These are phyloP conservation scores for Fusarium scirpi DNA, from an alignment of 2,329 filamentous ascomycete species.

Conservation along the genomic window DNA sequence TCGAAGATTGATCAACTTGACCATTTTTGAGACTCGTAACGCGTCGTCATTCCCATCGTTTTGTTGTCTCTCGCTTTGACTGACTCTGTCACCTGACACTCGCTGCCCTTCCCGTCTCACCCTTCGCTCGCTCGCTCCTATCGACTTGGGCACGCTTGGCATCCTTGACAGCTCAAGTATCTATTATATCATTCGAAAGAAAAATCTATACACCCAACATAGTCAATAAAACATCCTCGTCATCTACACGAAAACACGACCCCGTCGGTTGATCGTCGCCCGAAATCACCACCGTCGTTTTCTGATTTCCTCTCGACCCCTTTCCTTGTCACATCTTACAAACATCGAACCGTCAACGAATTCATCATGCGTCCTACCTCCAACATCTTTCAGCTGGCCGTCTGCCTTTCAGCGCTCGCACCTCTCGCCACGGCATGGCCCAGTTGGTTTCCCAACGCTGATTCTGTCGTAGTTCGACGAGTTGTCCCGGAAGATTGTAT, in stretches of 20 bases:
- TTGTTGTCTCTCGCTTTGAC: constrained; percentile 34
- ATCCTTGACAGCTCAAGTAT: constrained; percentile 7
- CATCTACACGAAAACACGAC: neutral
- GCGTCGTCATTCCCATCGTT: constrained; percentile 11
- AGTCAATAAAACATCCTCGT: constrained; percentile 4
- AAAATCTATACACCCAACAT: constrained; percentile 7
- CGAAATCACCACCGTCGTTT: neutral
- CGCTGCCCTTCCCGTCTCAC: constrained; percentile 17
- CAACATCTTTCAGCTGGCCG: constrained; percentile 60
- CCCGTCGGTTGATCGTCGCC: neutral
- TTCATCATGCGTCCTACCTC: constrained; percentile 63
- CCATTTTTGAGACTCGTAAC: constrained; percentile 16
- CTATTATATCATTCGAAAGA: neutral
- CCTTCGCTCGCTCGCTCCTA: constrained; percentile 20
- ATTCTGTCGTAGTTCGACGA: constrained; percentile 60
- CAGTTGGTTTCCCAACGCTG: constrained; percentile 64
- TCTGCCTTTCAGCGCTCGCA: constrained; percentile 64
- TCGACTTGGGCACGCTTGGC: constrained; percentile 22
- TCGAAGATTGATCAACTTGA: constrained; percentile 23
- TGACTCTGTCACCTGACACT: constrained; percentile 30
- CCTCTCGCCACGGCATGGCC: constrained; percentile 68
- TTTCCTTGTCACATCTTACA: constrained; percentile 8
- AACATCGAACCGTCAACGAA: neutral
- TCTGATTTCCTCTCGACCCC: neutral
- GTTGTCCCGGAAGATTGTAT: constrained; percentile 28